Evolutionary conservation across 345 rosid genomes (phyloP).

Genomic region (Erysimum cheiranthoides): DNA sequence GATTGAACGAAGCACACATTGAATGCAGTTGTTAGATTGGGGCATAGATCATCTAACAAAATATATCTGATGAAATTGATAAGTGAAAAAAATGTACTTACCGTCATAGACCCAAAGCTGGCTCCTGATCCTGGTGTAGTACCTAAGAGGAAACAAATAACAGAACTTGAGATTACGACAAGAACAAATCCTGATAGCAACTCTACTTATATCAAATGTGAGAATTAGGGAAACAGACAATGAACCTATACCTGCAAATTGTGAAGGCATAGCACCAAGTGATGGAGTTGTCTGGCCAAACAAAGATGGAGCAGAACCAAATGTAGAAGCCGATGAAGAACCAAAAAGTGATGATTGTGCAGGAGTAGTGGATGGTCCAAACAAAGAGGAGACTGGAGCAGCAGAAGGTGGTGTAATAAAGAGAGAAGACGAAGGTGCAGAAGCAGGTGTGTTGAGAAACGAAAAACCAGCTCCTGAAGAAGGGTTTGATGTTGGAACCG

Average conservation of each 20-base stretch:
- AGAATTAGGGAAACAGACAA: conserved; percentile 19
- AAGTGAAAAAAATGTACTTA: conserved; percentile 51
- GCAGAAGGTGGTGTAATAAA: conserved; percentile 73
- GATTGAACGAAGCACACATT: not conserved
- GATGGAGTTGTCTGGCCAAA: conserved; percentile 62
- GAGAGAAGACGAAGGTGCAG: conserved; percentile 66
- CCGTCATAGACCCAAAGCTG: conserved; percentile 80
- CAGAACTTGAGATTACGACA: conserved; percentile 1
- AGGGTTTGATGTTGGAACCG: conserved; percentile 50
- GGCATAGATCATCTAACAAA: conserved; percentile 12
- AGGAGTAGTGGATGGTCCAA: conserved; percentile 57
- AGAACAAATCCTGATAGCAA: conserved; percentile 21
- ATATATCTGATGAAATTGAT: conserved; percentile 21
- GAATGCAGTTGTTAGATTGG: conserved; percentile 1
- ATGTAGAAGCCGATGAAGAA: conserved; percentile 67
- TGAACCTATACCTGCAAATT: conserved; percentile 25
- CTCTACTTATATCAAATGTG: not conserved
- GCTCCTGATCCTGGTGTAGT: conserved; percentile 73
- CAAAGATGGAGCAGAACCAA: conserved; percentile 55
- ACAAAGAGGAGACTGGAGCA: conserved; percentile 67
- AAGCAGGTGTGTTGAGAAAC: conserved; percentile 67
- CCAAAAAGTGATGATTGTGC: conserved; percentile 59
- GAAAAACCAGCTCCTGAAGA: conserved; percentile 76
- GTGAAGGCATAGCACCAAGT: conserved; percentile 61
- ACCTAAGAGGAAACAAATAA: conserved; percentile 51